Base-by-base conservation (phyloP, 805 yeast species). In the Spathaspora sp. region DNA sequence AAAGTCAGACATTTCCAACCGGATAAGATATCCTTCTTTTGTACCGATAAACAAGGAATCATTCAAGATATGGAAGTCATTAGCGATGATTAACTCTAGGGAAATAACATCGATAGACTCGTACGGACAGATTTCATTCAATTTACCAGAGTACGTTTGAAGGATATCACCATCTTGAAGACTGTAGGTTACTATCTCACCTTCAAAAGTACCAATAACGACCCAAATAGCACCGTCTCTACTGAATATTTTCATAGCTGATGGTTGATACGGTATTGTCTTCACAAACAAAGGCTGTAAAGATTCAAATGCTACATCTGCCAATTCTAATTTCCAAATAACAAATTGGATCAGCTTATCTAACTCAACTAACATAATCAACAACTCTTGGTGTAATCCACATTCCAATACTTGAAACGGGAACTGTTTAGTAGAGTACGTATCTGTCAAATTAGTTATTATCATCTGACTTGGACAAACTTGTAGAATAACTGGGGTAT, bases 11-110 rank as follows among this genome's bases (percentile, higher is more conserved):
- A 23, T 23, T 23, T 47, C 47, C 38, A 28, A 1, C 48, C 51
- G 55, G 16, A 68, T 50, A 23, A 58, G 60, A 35, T 55, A 60
- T 0, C 78, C 78, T 31, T 65, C 66, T 45, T 62, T 63, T 1
- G 76, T 60, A 0, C 77, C 77, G 28, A 73, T 52, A 45, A 16
- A 56, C 57, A 0, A 68, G 26, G 12, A 49, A 49, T 1, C 44
- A 38, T 2, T 54, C 43, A 38, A 12, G 3, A 28, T 9, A 3
- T 50, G 9, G 3, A 62, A 52, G 48, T 61, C 67, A 43, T 61
- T 44, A 2, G 72, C 67, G n/a, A 66, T 58, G 11, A 63, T 20
- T 9, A 51, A 2, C 5, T 42, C 49, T 12, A 29, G 18, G 12
- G 42, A 38, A 12, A 28, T 44, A 18, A 31, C 17, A n/a, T 32